Evolutionary conservation across 2,329 filamentous ascomycete genomes (phyloP).

Genomic region (Calonectria henricotiae): DNA sequence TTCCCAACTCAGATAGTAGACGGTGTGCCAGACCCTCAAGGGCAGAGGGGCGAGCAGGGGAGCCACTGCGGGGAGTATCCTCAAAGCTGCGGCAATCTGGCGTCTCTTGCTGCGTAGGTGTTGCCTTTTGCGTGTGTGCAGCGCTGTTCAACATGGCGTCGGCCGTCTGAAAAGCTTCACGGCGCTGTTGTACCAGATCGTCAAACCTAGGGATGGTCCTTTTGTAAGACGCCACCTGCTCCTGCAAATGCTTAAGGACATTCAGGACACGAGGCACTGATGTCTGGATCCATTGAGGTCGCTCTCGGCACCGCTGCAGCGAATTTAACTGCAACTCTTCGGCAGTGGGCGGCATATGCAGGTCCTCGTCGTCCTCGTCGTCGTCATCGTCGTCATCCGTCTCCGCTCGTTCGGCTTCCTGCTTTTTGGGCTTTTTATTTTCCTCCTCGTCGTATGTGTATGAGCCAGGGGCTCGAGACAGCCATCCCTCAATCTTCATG

Average conservation of each 20-base stretch:
- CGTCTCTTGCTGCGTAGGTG: slow-evolving; percentile 55
- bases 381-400: slow-evolving; percentile 48
- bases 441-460: slow-evolving; percentile 68
- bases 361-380: slow-evolving; percentile 48
- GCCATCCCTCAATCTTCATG: slow-evolving; percentile 91
- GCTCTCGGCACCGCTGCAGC: slow-evolving; percentile 68
- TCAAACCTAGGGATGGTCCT: slow-evolving; percentile 80
- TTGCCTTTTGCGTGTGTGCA: slow-evolving; percentile 52
- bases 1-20: slow-evolving; percentile 73
- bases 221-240: slow-evolving; percentile 76
- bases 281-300: slow-evolving; percentile 69
- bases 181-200: slow-evolving; percentile 77
- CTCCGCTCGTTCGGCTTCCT: slow-evolving; percentile 40
- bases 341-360: slow-evolving; percentile 41
- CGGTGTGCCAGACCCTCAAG: slow-evolving; percentile 77
- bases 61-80: slow-evolving; percentile 64
- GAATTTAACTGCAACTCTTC: slow-evolving; percentile 62
- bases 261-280: slow-evolving; percentile 70
- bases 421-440: slow-evolving; percentile 33
- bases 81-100: slow-evolving; percentile 65
- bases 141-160: slow-evolving; percentile 64
- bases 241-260: slow-evolving; percentile 73
- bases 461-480: slow-evolving; percentile 80
- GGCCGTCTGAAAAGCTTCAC: slow-evolving; percentile 76
- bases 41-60: slow-evolving; percentile 70